Evolutionary conservation across 768 basidiomycete genomes (phyloP).

Genomic region (Russula abietina): DNA sequence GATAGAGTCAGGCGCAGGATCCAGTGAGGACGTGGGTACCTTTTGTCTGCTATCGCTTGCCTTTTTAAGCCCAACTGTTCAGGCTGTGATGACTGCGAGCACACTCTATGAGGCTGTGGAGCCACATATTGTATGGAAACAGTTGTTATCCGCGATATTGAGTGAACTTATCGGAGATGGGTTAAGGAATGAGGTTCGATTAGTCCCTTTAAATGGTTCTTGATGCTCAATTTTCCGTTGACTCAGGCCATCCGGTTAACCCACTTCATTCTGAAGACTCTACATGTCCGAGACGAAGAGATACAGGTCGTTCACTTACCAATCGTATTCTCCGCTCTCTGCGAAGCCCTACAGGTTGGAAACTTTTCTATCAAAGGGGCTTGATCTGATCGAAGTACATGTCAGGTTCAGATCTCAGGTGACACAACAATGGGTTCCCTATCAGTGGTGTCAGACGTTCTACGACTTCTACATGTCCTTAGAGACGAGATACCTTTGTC

Average conservation of each 20-base stretch:
- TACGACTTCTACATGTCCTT: conserved; percentile 14
- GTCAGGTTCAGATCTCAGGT: conserved; percentile 7
- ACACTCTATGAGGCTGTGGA: conserved; percentile 92
- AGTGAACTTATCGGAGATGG: conserved; percentile 45
- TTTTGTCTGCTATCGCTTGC: neutral
- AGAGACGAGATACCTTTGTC: conserved; percentile 16
- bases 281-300: conserved; percentile 83
- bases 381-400: neutral
- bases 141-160: conserved; percentile 54
- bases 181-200: conserved; percentile 43
- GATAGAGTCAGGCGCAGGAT: conserved; percentile 46
- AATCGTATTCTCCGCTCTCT: conserved; percentile 61
- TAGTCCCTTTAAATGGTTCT: neutral
- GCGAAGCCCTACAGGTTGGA: conserved; percentile 58
- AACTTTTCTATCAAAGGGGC: neutral
- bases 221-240: conserved; percentile 10
- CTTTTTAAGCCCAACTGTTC: conserved; percentile 38
- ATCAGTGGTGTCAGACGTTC: conserved; percentile 8
- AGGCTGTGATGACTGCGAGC: conserved; percentile 63
- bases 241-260: conserved; percentile 60
- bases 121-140: conserved; percentile 81
- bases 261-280: conserved; percentile 64
- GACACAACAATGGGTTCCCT: conserved; percentile 3
- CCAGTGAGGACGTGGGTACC: conserved; percentile 53
- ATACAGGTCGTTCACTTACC: conserved; percentile 76